Percentiles rank a stretch among this genome's conserved stretches.
Evolutionary conservation across 2,329 filamentous ascomycete genomes (phyloP).

Genomic region (Fusarium sp.): DNA sequence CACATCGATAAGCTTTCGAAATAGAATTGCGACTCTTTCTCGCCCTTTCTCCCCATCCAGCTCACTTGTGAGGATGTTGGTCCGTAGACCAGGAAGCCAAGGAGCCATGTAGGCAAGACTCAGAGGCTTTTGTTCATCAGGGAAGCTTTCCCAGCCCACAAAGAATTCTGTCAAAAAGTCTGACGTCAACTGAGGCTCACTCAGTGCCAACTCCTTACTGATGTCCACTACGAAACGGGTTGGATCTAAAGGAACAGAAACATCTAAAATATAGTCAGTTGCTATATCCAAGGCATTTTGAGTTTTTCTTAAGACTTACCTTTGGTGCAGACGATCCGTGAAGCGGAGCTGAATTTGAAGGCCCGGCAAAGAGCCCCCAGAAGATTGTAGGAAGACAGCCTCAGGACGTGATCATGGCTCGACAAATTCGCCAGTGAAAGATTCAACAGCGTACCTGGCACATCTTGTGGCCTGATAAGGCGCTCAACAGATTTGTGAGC

Average conservation of each 20-base stretch:
- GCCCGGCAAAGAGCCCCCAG: conserved; percentile 74
- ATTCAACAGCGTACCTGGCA: conserved; percentile 76
- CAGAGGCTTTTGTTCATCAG: conserved; percentile 73
- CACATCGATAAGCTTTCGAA: conserved; percentile 75
- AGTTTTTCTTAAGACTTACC: conserved; percentile 54
- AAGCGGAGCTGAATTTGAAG: conserved; percentile 73
- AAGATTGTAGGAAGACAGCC: conserved; percentile 75
- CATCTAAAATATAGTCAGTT: conserved; percentile 56
- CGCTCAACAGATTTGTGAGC: conserved; percentile 72
- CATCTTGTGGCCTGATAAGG: conserved; percentile 75
- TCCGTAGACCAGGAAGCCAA: conserved; percentile 72
- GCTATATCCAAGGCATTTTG: background rate
- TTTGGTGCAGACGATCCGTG: conserved; percentile 71
- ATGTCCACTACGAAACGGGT: conserved; percentile 74
- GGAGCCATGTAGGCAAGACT: conserved; percentile 78
- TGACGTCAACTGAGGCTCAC: conserved; percentile 74
- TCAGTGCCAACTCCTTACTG: conserved; percentile 70
- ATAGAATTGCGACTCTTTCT: conserved; percentile 72
- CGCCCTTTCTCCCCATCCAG: conserved; percentile 72
- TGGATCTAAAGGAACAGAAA: conserved; percentile 72
- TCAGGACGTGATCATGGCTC: conserved; percentile 69
- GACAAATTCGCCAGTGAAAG: conserved; percentile 75
- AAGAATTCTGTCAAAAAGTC: conserved; percentile 81
- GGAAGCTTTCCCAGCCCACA: conserved; percentile 77
- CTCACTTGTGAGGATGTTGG: conserved; percentile 68